Percentiles rank a stretch among this genome's conserved stretches.
These are phyloP conservation scores for Exophiala sp. DNA, from an alignment of 2,329 filamentous ascomycete species.

Conservation along the genomic window DNA sequence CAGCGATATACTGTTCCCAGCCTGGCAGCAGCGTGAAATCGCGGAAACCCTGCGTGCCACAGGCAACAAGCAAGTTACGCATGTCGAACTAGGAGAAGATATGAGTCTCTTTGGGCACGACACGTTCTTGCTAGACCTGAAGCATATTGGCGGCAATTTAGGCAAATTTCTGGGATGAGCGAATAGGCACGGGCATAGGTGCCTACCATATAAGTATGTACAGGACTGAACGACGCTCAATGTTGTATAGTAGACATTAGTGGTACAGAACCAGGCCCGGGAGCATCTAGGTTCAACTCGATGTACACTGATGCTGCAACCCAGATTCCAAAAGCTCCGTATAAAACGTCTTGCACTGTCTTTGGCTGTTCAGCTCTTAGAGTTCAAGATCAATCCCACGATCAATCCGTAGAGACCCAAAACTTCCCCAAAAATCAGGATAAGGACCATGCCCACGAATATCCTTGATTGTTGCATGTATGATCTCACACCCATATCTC, in stretches of 20 bases:
- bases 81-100: slow-evolving; percentile 90
- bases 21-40: slow-evolving; percentile 96
- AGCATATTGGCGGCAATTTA: slow-evolving; percentile 84
- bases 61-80: slow-evolving; percentile 77
- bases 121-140: slow-evolving; percentile 87
- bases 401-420: slow-evolving; percentile 94
- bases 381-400: slow-evolving; percentile 89
- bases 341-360: background rate
- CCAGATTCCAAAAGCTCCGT: too few relatives aligned
- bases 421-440: slow-evolving; percentile 97
- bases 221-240: background rate
- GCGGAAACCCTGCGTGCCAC: slow-evolving; percentile 73
- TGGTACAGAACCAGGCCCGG: background rate
- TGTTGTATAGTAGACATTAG: background rate
- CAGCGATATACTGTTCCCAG: slow-evolving; percentile 93
- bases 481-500: slow-evolving; percentile 84
- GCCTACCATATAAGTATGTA: background rate
- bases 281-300: background rate
- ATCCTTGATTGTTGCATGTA: slow-evolving; percentile 96
- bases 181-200: background rate
- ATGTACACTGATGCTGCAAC: background rate
- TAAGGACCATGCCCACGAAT: slow-evolving; percentile 98
- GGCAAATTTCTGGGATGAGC: slow-evolving; percentile 69
- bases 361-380: slow-evolving; percentile 58
- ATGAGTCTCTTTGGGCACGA: slow-evolving; percentile 94